Evolutionary conservation across 73 alveolate genomes (phyloP), one percentile per base, ranked within the genome.

Genomic region (Blepharisma japonicum): DNA sequence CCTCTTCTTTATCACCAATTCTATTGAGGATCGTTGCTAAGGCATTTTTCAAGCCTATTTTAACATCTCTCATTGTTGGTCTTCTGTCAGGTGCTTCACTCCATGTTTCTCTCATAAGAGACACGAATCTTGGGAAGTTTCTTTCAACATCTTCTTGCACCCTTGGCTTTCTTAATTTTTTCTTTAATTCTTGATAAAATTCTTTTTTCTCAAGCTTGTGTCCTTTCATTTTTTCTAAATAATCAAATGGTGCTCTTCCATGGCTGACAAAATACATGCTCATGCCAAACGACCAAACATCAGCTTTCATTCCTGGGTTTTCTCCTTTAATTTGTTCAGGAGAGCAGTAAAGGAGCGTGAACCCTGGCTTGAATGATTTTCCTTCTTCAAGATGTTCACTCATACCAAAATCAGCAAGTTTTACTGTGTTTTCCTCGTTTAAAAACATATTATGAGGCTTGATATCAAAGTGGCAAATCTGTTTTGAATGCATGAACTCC

Each of bases 241-340:
- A 61, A 25, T 61, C 74, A 61, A 18, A 61, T 14, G 74, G 74
- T 20, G 49, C 50, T 18, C 2, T 61, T 61, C 47, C 50, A 20
- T n/a, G 14, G 5, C 14, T 25, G 5, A 61, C 39, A 61, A 20
- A 20, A 61, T 61, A 61, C 47, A 61, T 14, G 23, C 47, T 61
- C 74, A 61, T 61, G 14, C 74, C 74, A 61, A 20, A 61, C 47
- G 47, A 14, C 74, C 74, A 61, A 25, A 61, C 74, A 61, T 61
- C 74, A 61, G 46, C 39, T 25, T 20, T 61, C 11, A 9, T 14
- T 1, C 74, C 46, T 25, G 46, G 38, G 48, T 25, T 18, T 18
- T 25, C 18, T 5, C 74, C 74, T 61, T 61, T 61, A 61, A 61
- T 61, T 39, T 61, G 74, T 61, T 61, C 74, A 20, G 74, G 74